phyloP scores from a whole-genome alignment of 257 asterid genomes.

The Solanum neorickii region DNA sequence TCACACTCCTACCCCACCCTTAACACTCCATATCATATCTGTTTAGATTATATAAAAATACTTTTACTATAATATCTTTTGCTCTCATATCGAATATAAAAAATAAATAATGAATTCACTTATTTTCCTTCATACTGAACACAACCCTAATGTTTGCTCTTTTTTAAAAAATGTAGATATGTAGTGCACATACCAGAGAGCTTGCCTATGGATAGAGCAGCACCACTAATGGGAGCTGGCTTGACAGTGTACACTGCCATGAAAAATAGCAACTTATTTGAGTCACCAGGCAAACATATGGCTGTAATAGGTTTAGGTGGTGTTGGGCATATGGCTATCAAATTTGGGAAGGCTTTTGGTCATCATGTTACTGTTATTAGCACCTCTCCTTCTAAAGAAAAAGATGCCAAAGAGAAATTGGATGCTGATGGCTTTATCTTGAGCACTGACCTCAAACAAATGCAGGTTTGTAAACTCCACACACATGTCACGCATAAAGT shows the following conservation, averaged over 20 bases:
- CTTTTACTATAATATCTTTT: too few species aligned
- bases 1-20: neutral
- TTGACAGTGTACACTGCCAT: neutral
- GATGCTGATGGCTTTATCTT: constrained; percentile 70
- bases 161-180: constrained; percentile 5
- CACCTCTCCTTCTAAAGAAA: constrained; percentile 75
- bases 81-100: fast-evolving
- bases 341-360: neutral
- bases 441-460: constrained; percentile 46
- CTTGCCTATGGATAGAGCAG: neutral
- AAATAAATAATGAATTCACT: neutral
- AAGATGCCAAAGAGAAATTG: constrained; percentile 48
- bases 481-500: too few species aligned
- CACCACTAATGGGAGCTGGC: constrained; percentile 1
- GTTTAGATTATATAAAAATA: too few species aligned
- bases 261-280: neutral
- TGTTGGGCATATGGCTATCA: constrained; percentile 62
- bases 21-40: neutral
- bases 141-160: neutral
- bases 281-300: neutral
- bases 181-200: constrained; percentile 1
- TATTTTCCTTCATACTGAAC: neutral
- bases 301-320: constrained; percentile 64
- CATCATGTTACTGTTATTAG: constrained; percentile 60
- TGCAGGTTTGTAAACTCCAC: constrained; percentile 27